Conservation (phyloP, 768 basidiomycete species). For the Pisolithus marmoratus region DNA sequence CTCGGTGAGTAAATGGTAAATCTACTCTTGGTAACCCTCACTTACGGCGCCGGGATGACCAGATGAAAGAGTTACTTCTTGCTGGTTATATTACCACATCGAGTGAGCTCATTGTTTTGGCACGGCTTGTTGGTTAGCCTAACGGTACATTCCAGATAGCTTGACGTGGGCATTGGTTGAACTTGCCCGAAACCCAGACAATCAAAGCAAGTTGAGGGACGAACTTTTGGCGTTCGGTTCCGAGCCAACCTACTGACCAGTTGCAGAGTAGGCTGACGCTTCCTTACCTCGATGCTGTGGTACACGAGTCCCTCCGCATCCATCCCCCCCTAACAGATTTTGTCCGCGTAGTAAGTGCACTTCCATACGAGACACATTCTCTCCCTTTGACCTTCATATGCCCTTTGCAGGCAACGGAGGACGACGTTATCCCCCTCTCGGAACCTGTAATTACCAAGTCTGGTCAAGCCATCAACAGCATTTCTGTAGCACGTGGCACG, state of each 20-base stretch:
- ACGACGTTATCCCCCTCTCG: conserved; percentile 37
- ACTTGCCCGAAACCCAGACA: conserved; percentile 20
- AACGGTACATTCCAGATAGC: conserved; percentile 16
- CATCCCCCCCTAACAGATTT: too few species aligned
- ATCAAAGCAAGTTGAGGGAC: conserved; percentile 21
- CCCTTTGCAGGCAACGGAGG: conserved; percentile 27
- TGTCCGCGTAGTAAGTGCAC: too few species aligned
- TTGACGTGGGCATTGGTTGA: conserved; percentile 24
- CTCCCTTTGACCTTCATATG: neutral
- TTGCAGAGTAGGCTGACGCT: too few species aligned
- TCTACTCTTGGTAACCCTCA: neutral
- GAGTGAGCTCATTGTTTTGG: neutral
- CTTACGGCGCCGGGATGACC: neutral
- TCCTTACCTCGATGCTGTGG: too few species aligned
- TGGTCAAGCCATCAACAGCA: too few species aligned
- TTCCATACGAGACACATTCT: too few species aligned
- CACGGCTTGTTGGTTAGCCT: neutral
- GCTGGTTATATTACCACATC: conserved; percentile 18
- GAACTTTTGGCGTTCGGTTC: conserved; percentile 13
- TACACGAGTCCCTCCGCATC: too few species aligned
- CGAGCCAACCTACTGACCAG: too few species aligned
- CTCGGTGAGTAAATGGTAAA: too few species aligned
- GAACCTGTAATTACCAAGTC: too few species aligned
- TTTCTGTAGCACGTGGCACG: too few species aligned
- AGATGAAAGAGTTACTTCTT: conserved; percentile 9